Percentiles rank a stretch among this genome's conserved stretches.
Conservation (phyloP, 106 monocot species). For the Acorus gramineus region DNA sequence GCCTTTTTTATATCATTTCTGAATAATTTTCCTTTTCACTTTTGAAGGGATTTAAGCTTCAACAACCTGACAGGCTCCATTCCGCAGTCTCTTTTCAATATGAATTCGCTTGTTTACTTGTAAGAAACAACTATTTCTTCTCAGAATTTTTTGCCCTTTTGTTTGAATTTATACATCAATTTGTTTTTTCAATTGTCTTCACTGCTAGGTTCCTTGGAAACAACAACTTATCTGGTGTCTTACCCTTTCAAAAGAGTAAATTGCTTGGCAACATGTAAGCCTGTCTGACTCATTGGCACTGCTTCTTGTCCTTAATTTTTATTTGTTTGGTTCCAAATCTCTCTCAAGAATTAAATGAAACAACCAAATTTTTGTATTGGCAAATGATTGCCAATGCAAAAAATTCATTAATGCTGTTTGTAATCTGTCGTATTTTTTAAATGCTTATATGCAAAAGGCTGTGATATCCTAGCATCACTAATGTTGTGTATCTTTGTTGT, state of each 20-base stretch:
- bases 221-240: slow-evolving; percentile 7
- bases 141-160: neutral
- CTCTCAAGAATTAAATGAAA: too few species aligned
- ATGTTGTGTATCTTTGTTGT: neutral
- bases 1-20: neutral
- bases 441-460: neutral
- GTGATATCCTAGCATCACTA: neutral
- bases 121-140: neutral
- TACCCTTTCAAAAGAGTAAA: slow-evolving; percentile 1
- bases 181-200: slow-evolving; percentile 4
- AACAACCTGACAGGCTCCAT: slow-evolving; percentile 6
- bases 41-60: slow-evolving; percentile 12
- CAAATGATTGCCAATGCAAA: too few species aligned
- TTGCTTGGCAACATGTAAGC: slow-evolving; percentile 2
- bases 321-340: neutral
- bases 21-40: neutral
- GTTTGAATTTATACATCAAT: neutral
- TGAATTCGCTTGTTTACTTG: slow-evolving; percentile 3
- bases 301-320: neutral
- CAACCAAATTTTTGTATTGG: too few species aligned
- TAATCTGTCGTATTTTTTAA: neutral
- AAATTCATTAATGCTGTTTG: neutral
- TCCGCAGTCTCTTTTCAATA: slow-evolving; percentile 5
- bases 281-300: neutral
- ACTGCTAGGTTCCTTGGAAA: slow-evolving; percentile 17